Conservation (phyloP, 257 asterid species). For the Fraxinus quadrangulata region DNA sequence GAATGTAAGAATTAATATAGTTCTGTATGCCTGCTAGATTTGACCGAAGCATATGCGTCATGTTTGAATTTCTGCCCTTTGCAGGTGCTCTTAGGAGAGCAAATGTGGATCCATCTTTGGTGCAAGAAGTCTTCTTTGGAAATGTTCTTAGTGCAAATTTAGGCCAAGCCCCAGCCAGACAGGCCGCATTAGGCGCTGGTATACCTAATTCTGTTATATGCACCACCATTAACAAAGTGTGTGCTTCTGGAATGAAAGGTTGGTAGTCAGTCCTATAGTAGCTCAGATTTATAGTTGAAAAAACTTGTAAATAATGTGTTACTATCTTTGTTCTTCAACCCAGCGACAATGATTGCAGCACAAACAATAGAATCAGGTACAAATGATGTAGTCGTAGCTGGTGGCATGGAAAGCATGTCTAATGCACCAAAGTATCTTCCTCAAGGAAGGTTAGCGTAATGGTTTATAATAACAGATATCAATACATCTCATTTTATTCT, state of each 20-base stretch:
- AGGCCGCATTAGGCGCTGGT: slow-evolving; percentile 95
- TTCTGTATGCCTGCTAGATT: slow-evolving; percentile 10
- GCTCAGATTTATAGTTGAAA: slow-evolving; percentile 9
- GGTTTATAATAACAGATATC: slow-evolving; percentile 2
- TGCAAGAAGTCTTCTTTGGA: slow-evolving; percentile 94
- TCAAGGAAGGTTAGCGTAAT: slow-evolving; percentile 61
- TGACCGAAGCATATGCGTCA: not conserved
- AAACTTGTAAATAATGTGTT: slow-evolving; percentile 21
- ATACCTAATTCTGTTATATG: slow-evolving; percentile 83
- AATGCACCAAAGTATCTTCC: slow-evolving; percentile 84
- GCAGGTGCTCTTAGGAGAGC: slow-evolving; percentile 91
- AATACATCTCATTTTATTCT: not conserved
- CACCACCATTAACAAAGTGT: slow-evolving; percentile 91
- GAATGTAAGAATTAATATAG: slow-evolving; percentile 41
- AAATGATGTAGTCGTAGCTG: slow-evolving; percentile 84
- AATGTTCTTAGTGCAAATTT: slow-evolving; percentile 95
- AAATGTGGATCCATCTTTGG: slow-evolving; percentile 72
- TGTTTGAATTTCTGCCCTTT: slow-evolving; percentile 17
- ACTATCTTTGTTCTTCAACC: slow-evolving; percentile 16
- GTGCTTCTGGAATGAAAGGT: slow-evolving; percentile 99
- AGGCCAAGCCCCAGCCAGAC: slow-evolving; percentile 99
- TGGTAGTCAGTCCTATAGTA: slow-evolving; percentile 16
- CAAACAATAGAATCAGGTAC: slow-evolving; percentile 70
- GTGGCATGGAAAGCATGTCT: slow-evolving; percentile 99
- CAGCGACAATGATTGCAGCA: slow-evolving; percentile 93